Evolutionary conservation across 495 filamentous ascomycete species (phyloP).

Genomic region (Chaetomidium leptoderma): DNA sequence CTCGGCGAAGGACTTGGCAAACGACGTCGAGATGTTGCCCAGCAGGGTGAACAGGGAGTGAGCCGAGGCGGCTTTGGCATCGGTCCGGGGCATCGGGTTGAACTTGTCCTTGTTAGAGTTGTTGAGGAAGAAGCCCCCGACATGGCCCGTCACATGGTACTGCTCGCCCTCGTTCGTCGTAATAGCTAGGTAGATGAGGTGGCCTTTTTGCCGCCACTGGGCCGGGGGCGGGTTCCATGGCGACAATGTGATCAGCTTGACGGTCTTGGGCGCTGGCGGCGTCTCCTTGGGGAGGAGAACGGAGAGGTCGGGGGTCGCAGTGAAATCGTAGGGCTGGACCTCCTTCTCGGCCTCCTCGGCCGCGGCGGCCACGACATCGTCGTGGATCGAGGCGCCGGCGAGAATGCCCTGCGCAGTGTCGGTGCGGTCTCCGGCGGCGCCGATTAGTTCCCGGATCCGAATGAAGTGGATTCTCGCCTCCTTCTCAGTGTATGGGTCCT

Average conservation of each 20-base stretch:
- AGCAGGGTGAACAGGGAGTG: slow-evolving; percentile 87
- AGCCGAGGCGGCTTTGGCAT: slow-evolving; percentile 60
- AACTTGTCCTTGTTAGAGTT: slow-evolving; percentile 87
- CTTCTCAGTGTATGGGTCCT: slow-evolving; percentile 98
- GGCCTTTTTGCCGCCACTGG: slow-evolving; percentile 82
- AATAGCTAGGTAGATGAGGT: slow-evolving; percentile 85
- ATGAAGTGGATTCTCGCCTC: slow-evolving; percentile 93
- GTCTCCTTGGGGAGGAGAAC: slow-evolving; percentile 64
- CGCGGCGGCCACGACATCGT: slow-evolving; percentile 56
- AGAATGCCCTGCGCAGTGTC: slow-evolving; percentile 84
- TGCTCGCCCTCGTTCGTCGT: slow-evolving; percentile 90
- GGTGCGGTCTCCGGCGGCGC: slow-evolving; percentile 80
- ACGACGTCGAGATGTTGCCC: slow-evolving; percentile 72
- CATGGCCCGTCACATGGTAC: slow-evolving; percentile 85
- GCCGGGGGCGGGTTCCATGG: slow-evolving; percentile 96
- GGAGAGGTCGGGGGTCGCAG: slow-evolving; percentile 59
- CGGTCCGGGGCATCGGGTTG: slow-evolving; percentile 72
- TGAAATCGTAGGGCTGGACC: slow-evolving; percentile 68
- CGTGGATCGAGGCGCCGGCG: slow-evolving; percentile 84
- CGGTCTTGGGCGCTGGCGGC: slow-evolving; percentile 70
- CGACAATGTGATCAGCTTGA: slow-evolving; percentile 84
- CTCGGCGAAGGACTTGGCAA: slow-evolving; percentile 64
- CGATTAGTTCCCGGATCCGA: slow-evolving; percentile 84
- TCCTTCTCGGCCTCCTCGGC: slow-evolving; percentile 51
- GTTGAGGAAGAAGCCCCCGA: slow-evolving; percentile 95